Evolutionary conservation across 176 grass and related monocot genomes (phyloP).

Genomic region (Typha latifolia): DNA sequence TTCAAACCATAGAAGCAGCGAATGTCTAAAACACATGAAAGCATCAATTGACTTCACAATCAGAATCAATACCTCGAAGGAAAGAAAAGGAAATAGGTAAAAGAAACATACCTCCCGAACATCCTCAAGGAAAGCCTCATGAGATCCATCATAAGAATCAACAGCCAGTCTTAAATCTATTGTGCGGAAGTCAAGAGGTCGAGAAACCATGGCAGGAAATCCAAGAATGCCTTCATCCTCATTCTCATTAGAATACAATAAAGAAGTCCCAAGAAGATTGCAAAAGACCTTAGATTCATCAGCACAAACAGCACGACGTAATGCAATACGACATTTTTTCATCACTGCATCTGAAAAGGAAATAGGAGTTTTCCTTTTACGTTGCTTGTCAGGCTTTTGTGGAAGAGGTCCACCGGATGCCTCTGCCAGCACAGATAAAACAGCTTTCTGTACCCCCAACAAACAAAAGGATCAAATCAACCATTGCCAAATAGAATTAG

Average conservation of each 20-base stretch:
- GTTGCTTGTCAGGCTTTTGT: slow-evolving; percentile 34
- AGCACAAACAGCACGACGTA: slow-evolving; percentile 59
- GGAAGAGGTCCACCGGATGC: slow-evolving; percentile 37
- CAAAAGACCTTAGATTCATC: slow-evolving; percentile 85
- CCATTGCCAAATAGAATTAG: background rate
- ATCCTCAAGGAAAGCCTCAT: slow-evolving; percentile 92
- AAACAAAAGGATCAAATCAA: background rate
- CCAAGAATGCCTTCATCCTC: slow-evolving; percentile 96
- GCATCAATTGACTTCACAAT: background rate
- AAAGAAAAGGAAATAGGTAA: slow-evolving; percentile 9
- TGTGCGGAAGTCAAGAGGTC: slow-evolving; percentile 89
- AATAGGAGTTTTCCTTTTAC: slow-evolving; percentile 39
- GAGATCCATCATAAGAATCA: slow-evolving; percentile 75
- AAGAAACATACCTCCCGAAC: slow-evolving; percentile 60
- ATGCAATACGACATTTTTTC: slow-evolving; percentile 68
- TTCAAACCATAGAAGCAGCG: too few relatives aligned
- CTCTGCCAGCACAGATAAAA: slow-evolving; percentile 69
- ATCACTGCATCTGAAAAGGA: slow-evolving; percentile 68
- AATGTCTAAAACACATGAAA: too few relatives aligned
- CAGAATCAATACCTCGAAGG: background rate
- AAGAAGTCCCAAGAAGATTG: slow-evolving; percentile 86
- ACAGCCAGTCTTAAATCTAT: slow-evolving; percentile 90
- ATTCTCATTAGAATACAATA: slow-evolving; percentile 75
- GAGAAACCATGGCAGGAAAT: slow-evolving; percentile 92
- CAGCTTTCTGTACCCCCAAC: slow-evolving; percentile 67